Base-by-base conservation (phyloP, 768 basidiomycete species). In the Holtermannia corniformis region DNA sequence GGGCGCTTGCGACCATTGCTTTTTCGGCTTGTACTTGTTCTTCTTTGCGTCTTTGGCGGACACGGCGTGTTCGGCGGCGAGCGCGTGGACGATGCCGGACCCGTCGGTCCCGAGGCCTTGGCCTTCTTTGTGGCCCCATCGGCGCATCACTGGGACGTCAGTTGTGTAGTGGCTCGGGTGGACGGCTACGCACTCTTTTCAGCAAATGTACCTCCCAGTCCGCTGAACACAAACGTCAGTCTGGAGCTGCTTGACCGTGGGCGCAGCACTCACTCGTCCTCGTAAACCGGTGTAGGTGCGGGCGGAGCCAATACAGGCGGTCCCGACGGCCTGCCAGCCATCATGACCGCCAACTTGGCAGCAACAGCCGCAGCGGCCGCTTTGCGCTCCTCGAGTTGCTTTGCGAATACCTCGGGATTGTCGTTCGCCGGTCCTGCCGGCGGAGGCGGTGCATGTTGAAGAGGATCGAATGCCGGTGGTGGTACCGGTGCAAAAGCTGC, bases 121-220 rank as follows among this genome's bases (percentile, higher is more conserved):
- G 1, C 93, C 93, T 68, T 88, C 87, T 68, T 87, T 86, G 68
- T 95, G 89, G 0, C 92, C 92, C 87, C 86, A 92, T 74, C 91
- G 95, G 2, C 86, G 87, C 90, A 95, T 93, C 60, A 93, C 70
- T 72, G 50, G 1, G 22, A 40, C 1, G 44, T 60, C 50, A 64
- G 49, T 55, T 26, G n/a, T n/a, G n/a, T n/a, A n/a, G n/a, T n/a
- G n/a, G n/a, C n/a, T n/a, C n/a, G n/a, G n/a, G n/a, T n/a, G n/a
- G n/a, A n/a, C n/a, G n/a, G n/a, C n/a, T 24, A 55, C 70, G 60
- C 20, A 68, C 71, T 68, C 54, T 64, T 64, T 52, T 64, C 67
- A 19, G 64, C 67, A 32, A 65, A 68, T 2, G 70, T 60, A 5
- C 57, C 62, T 21, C 47, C 55, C 10, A 24, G 14, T 25, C 56